Evolutionary conservation across 371 early-diverging fungal genomes (phyloP).

Genomic region (Chytridium lagenaria): DNA sequence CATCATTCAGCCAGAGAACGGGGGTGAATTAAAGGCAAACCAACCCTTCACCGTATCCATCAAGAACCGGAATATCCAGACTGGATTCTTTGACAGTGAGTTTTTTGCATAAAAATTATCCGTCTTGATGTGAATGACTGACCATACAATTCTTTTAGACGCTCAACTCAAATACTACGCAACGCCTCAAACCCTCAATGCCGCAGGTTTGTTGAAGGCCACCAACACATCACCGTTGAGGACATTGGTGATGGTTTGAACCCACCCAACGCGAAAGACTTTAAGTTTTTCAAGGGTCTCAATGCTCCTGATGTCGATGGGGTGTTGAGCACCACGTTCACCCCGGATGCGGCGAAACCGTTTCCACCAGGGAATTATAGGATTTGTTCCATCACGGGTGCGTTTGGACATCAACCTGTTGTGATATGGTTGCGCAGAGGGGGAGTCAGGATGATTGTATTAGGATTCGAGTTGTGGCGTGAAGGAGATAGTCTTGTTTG

Average conservation of each 20-base stretch:
- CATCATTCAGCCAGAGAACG: constrained; percentile 40
- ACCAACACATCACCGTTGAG: too few species aligned
- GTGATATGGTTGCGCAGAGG: constrained; percentile 51
- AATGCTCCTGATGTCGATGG: constrained; percentile 31
- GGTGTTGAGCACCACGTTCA: constrained; percentile 42
- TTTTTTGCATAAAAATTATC: too few species aligned
- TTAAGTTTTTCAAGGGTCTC: constrained; percentile 50
- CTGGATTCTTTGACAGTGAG: constrained; percentile 52
- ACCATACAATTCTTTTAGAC: too few species aligned
- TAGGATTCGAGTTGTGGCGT: too few species aligned
- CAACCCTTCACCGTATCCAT: constrained; percentile 37
- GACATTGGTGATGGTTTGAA: constrained; percentile 4
- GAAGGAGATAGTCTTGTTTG: too few species aligned
- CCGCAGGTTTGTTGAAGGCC: constrained; percentile 38
- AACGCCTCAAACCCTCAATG: constrained; percentile 46
- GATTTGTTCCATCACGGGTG: constrained; percentile 45
- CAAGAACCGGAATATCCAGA: constrained; percentile 33
- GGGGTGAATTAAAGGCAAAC: constrained; percentile 29
- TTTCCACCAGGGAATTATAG: constrained; percentile 36
- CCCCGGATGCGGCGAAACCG: constrained; percentile 22
- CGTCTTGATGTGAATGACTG: too few species aligned
- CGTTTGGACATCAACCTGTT: constrained; percentile 41
- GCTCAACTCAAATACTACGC: constrained; percentile 41
- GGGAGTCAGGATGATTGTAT: constrained; percentile 57
- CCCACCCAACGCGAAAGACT: constrained; percentile 34